Conservation (phyloP, 2,329 filamentous ascomycete species). For the Microdochium nivale region DNA sequence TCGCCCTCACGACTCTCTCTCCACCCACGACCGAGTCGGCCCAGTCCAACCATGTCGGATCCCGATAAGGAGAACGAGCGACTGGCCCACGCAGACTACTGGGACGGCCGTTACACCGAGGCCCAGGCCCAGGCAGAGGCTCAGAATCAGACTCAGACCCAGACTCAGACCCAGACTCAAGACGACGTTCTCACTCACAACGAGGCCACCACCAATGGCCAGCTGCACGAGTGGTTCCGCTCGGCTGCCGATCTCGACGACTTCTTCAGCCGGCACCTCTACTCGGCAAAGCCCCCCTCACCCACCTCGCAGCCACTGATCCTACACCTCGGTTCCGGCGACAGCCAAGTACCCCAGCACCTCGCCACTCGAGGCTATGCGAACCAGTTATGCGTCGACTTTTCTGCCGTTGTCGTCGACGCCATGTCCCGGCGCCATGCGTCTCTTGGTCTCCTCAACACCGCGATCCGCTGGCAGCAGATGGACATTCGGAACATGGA, state of each 20-base stretch:
- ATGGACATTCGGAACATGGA: conserved; percentile 44
- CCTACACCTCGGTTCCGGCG: conserved; percentile 48
- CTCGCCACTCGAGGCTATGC: conserved; percentile 37
- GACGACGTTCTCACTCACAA: no score
- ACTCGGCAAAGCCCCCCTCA: conserved; percentile 17
- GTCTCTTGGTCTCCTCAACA: conserved; percentile 10
- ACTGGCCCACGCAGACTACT: conserved; percentile 34
- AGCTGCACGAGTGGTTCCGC: conserved; percentile 46
- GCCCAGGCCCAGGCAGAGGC: conserved; percentile 21
- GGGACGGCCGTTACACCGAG: conserved; percentile 37
- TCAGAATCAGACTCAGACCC: no score
- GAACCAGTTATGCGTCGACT: conserved; percentile 47
- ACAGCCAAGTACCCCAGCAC: conserved; percentile 46
- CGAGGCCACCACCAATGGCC: no score
- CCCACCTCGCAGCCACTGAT: conserved; percentile 25
- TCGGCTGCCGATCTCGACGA: conserved; percentile 35
- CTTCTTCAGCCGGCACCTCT: conserved; percentile 36
- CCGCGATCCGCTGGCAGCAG: conserved; percentile 37
- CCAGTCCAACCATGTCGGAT: no score
- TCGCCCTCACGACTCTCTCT: no score
- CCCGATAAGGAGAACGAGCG: conserved; percentile 20
- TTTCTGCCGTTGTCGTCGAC: conserved; percentile 43
- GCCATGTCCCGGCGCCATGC: conserved; percentile 38
- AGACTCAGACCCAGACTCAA: no score
- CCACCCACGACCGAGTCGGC: no score